These are phyloP conservation scores for Hypomontagnella monticulosa DNA, from an alignment of 495 filamentous ascomycete genomes.

Conservation along the genomic window DNA sequence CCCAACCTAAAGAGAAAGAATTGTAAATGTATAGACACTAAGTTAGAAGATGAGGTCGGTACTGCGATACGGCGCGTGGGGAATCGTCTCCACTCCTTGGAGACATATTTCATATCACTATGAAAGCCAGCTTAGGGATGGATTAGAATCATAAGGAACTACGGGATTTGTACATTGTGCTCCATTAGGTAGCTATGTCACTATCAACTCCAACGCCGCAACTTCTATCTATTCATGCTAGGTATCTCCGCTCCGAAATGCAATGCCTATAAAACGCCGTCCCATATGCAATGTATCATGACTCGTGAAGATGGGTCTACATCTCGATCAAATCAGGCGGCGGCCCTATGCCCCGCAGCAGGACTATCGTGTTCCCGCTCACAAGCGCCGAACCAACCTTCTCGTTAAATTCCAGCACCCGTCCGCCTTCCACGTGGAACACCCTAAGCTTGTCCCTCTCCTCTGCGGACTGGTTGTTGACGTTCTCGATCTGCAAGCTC, in stretches of 20 bases:
- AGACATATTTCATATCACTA: constrained; percentile 1
- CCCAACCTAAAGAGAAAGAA: constrained; percentile 61
- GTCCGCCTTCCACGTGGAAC: constrained; percentile 90
- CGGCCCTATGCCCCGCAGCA: constrained; percentile 83
- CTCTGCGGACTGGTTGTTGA: constrained; percentile 82
- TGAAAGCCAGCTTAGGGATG: not conserved
- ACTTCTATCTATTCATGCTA: not conserved
- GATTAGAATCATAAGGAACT: not conserved
- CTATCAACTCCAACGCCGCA: constrained; percentile 13
- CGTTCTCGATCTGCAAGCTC: constrained; percentile 81
- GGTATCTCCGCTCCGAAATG: constrained; percentile 34
- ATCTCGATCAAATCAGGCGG: constrained; percentile 57
- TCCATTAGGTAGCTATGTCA: not conserved
- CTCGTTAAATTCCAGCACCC: constrained; percentile 86
- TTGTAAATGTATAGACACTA: constrained; percentile 42
- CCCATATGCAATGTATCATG: constrained; percentile 32
- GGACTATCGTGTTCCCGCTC: constrained; percentile 86
- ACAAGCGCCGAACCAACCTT: constrained; percentile 74
- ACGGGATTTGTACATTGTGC: constrained; percentile 12
- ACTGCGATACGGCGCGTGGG: constrained; percentile 1
- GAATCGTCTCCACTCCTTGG: constrained; percentile 19
- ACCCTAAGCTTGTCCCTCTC: constrained; percentile 83
- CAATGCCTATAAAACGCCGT: constrained; percentile 37
- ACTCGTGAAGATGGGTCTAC: constrained; percentile 35
- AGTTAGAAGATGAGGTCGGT: not conserved